Evolutionary conservation across 148 eudicot genomes (phyloP).

Genomic region (Rhododendron ferrugineum): DNA sequence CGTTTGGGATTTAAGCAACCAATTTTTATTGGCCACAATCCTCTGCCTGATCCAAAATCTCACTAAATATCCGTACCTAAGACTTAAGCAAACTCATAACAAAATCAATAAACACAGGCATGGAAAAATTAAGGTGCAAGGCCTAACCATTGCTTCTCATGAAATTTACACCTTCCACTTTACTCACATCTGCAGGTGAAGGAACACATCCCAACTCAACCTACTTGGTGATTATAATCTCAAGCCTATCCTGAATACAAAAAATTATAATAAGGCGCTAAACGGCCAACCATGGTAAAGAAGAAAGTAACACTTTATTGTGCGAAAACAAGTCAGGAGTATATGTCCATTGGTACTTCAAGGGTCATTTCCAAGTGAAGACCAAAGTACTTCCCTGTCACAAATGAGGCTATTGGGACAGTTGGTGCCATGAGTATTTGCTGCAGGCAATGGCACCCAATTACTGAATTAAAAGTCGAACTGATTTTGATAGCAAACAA

Average conservation of each 20-base stretch:
- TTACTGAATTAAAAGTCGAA: not conserved
- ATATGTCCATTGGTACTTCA: slow-evolving; percentile 1
- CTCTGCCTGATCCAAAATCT: slow-evolving; percentile 37
- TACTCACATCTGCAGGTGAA: slow-evolving; percentile 90
- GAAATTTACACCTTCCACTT: slow-evolving; percentile 69
- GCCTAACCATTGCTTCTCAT: slow-evolving; percentile 45
- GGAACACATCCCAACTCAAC: slow-evolving; percentile 55
- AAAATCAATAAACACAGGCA: not conserved
- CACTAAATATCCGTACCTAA: slow-evolving; percentile 6
- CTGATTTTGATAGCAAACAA: not conserved
- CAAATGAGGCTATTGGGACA: not conserved
- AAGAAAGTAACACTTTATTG: not conserved
- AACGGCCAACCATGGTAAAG: not conserved
- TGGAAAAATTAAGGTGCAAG: not conserved
- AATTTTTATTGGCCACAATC: slow-evolving; percentile 53
- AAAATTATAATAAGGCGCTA: not conserved
- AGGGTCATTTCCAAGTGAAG: not conserved
- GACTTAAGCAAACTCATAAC: not conserved
- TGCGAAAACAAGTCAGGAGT: not conserved
- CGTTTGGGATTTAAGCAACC: slow-evolving; percentile 45
- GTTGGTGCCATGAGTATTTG: not conserved
- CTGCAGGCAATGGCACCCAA: not conserved
- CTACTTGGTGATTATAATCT: slow-evolving; percentile 68
- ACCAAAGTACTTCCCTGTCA: not conserved
- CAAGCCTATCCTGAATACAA: slow-evolving; percentile 89